Base-by-base conservation (phyloP, 73 alveolate genomes). In the Paramecium biaurelia region DNA sequence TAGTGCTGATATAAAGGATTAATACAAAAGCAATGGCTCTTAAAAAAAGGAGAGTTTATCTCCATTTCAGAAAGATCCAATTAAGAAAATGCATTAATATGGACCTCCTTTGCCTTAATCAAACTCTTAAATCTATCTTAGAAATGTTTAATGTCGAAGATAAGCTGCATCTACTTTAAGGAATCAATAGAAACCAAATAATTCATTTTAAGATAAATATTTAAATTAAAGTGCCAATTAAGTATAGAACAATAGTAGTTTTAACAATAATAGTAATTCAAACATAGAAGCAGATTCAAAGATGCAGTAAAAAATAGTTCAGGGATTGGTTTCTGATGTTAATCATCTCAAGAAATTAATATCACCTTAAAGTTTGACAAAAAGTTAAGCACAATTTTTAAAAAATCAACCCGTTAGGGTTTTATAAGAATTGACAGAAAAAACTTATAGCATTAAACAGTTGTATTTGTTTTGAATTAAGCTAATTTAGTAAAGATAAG, bases 171-270 rank as follows among this genome's bases (percentile, higher is more conserved):
- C 90, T 9, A 79, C 90, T 12, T 45, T 79, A 12, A 38, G 90
- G 28, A 79, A 79, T 24, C 30, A 79, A 24, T 23, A 79, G 28
- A 79, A 79, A 23, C 90, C 90, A 0, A 63, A 79, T 45, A 79
- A 79, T 79, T 79, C 90, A 12, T 79, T 79, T 45, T 23, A 79
- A 45, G 90, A 79, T 79, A 79, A 79, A 47, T 79, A 79, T 79
- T 47, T 79, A 14, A 79, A 79, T 79, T 30, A 79, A 45, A 79
- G 90, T 79, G 90, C 90, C 4, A 79, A 79, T 43, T 24, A 79
- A 38, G 86, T 37, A 15, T 20, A 79, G 74, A 41, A 79, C 12
- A 79, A 79, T 63, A 79, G 76, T 79, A 43, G 76, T 43, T 79
- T 79, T 79, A 79, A 79, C 30, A 79, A 79, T 24, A 79, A 79